Conservation (phyloP, 352 stramenopile genomes). For the Globisporangium ultimum region DNA sequence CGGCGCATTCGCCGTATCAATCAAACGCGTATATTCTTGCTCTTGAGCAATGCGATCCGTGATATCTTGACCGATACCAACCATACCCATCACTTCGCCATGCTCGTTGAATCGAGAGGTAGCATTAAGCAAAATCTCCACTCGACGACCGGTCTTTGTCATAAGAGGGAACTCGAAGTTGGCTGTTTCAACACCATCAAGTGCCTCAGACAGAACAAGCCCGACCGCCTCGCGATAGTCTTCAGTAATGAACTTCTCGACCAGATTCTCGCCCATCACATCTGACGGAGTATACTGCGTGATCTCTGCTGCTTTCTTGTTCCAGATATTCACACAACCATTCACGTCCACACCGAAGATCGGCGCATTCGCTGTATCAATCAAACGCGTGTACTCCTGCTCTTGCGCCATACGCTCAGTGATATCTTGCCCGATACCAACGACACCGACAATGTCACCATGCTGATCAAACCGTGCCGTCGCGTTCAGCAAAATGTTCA, state of each 20-base stretch:
- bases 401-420: conserved; percentile 82
- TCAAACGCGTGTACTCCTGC: conserved; percentile 80
- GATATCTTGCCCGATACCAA: conserved; percentile 45
- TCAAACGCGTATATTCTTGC: conserved; percentile 63
- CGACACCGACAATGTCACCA: no score
- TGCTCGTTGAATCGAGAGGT: no score
- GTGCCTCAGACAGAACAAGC: no score
- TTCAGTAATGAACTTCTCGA: conserved; percentile 33
- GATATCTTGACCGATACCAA: conserved; percentile 27
- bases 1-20: conserved; percentile 79
- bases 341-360: conserved; percentile 85
- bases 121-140: no score
- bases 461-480: no score
- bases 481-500: no score
- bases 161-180: conserved; percentile 60
- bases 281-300: conserved; percentile 87
- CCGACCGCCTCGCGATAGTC: no score
- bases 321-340: conserved; percentile 85
- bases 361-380: conserved; percentile 87
- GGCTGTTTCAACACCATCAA: no score
- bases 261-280: conserved; percentile 78
- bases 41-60: conserved; percentile 44
- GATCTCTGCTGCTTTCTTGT: conserved; percentile 87
- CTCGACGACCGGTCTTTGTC: no score
- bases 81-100: conserved; percentile 10